phyloP scores from a whole-genome alignment of 805 yeast species.

The Lipomyces kockii region DNA sequence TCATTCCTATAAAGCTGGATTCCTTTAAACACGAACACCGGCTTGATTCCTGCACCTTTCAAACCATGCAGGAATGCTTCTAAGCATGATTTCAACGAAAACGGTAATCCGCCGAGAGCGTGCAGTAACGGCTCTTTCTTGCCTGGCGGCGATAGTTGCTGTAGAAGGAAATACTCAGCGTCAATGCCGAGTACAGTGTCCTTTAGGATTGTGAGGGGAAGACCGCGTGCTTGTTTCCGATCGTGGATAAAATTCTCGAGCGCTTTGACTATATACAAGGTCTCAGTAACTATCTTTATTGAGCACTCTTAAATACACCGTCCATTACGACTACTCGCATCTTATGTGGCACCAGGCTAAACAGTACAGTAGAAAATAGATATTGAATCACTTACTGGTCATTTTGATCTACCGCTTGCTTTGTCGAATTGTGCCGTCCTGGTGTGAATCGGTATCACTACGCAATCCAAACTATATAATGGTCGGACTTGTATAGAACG shows the following conservation, averaged over 20 bases:
- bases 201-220: constrained; percentile 66
- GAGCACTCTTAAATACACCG: not conserved
- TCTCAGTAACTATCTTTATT: not conserved
- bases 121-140: constrained; percentile 71
- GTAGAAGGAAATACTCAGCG: constrained; percentile 74
- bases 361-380: not conserved
- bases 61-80: constrained; percentile 67
- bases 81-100: constrained; percentile 59
- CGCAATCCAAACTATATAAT: not conserved
- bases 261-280: constrained; percentile 18
- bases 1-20: constrained; percentile 31
- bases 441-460: not conserved
- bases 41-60: constrained; percentile 66
- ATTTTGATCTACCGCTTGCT: not conserved
- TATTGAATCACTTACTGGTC: not conserved
- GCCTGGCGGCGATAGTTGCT: constrained; percentile 55
- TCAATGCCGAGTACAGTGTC: constrained; percentile 81
- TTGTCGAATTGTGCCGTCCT: not conserved
- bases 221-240: constrained; percentile 61
- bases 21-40: constrained; percentile 80
- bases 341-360: not conserved
- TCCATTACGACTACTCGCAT: not conserved
- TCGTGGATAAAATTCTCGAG: constrained; percentile 58
- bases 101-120: constrained; percentile 83
- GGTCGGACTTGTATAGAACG: not conserved